phyloP scores from a whole-genome alignment of 2,329 filamentous ascomycete species.

The Botrytis deweyae region DNA sequence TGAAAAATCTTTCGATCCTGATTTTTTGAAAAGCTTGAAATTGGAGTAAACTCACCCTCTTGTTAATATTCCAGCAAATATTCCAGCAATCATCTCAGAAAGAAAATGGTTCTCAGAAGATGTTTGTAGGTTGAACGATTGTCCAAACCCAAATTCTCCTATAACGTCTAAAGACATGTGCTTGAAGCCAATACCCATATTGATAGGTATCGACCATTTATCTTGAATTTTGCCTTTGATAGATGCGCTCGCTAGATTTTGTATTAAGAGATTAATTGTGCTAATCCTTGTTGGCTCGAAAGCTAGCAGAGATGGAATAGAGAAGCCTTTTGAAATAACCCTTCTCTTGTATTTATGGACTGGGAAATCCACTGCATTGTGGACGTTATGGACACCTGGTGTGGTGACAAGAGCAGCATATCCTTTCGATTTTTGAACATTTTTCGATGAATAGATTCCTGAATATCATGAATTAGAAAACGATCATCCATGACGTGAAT shows the following conservation, averaged over 20 bases:
- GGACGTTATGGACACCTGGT: background rate
- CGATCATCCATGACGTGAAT: fast-evolving
- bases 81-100: background rate
- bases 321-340: background rate
- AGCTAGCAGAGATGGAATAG: background rate
- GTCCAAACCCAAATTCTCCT: background rate
- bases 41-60: background rate
- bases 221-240: background rate
- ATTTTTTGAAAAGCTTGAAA: background rate
- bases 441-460: background rate
- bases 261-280: background rate
- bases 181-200: background rate
- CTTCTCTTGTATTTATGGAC: background rate
- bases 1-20: background rate
- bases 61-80: background rate
- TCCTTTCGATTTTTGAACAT: background rate
- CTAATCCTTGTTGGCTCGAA: background rate
- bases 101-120: background rate
- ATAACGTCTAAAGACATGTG: background rate
- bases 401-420: background rate
- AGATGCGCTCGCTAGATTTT: background rate
- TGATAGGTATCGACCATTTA: background rate
- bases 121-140: background rate
- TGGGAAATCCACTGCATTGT: background rate
- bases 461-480: background rate